A percentile compares a stretch with the other conserved stretches of the same genome.
phyloP scores from a whole-genome alignment of 495 filamentous ascomycete genomes.

The Xylaria sp. region DNA sequence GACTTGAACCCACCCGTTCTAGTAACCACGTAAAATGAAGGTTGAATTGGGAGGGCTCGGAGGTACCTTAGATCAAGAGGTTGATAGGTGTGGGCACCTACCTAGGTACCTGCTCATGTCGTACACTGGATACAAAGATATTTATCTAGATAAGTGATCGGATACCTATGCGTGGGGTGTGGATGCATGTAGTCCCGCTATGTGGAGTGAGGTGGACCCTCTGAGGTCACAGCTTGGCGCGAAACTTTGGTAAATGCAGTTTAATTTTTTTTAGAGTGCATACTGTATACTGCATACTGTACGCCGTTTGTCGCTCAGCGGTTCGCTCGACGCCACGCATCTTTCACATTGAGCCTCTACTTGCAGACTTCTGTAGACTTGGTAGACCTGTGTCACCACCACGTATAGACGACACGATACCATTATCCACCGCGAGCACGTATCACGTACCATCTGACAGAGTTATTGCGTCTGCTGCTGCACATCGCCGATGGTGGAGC shows the following conservation, averaged over 20 bases:
- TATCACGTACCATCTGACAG: neutral
- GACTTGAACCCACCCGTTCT: neutral
- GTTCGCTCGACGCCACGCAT: too few relatives aligned
- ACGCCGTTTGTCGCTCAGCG: too few relatives aligned
- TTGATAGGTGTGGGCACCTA: neutral
- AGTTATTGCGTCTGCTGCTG: neutral
- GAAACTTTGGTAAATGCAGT: neutral
- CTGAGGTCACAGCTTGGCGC: neutral
- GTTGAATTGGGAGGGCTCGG: too few relatives aligned
- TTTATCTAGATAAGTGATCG: neutral
- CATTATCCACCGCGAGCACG: too few relatives aligned
- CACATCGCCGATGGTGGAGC: slow-evolving; percentile 30
- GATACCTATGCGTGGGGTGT: too few relatives aligned
- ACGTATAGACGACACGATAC: neutral
- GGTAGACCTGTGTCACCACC: neutral
- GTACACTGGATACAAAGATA: neutral
- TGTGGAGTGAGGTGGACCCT: too few relatives aligned
- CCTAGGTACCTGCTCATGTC: too few relatives aligned
- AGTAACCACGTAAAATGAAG: neutral
- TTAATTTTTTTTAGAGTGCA: neutral
- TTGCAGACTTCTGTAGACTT: neutral
- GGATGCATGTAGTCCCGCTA: too few relatives aligned
- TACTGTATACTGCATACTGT: too few relatives aligned
- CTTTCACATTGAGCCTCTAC: too few relatives aligned
- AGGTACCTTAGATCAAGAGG: too few relatives aligned